A percentile compares a stretch with the other conserved stretches of the same genome.
Evolutionary conservation across 208 protist species (phyloP).

Genomic region (Porcisia deanei): DNA sequence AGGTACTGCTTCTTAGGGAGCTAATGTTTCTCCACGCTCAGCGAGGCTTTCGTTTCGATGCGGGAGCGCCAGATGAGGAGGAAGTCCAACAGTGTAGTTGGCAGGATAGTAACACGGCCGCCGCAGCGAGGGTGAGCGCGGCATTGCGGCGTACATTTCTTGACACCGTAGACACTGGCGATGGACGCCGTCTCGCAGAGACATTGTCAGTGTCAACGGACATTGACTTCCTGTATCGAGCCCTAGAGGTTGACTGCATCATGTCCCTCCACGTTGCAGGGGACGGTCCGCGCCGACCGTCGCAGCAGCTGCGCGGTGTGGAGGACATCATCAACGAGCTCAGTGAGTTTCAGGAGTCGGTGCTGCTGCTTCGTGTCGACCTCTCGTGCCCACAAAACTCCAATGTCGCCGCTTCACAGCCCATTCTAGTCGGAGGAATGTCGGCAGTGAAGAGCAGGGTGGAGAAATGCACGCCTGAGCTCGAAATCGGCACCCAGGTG

Average conservation of each 20-base stretch:
- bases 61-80: background rate
- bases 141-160: slow-evolving; percentile 21
- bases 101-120: background rate
- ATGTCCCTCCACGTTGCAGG: slow-evolving; percentile 31
- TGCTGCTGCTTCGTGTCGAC: slow-evolving; percentile 33
- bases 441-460: slow-evolving; percentile 32
- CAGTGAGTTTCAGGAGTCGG: slow-evolving; percentile 51
- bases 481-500: slow-evolving; percentile 43
- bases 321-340: slow-evolving; percentile 55
- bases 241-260: slow-evolving; percentile 31
- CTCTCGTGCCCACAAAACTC: slow-evolving; percentile 6
- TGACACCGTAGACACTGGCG: slow-evolving; percentile 29
- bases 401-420: background rate
- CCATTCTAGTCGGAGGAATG: slow-evolving; percentile 25
- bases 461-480: slow-evolving; percentile 9
- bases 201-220: slow-evolving; percentile 35
- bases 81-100: background rate
- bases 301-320: slow-evolving; percentile 24
- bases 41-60: background rate
- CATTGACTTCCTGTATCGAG: slow-evolving; percentile 22
- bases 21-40: slow-evolving; percentile 18
- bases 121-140: slow-evolving; percentile 14
- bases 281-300: slow-evolving; percentile 15
- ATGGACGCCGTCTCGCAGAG: slow-evolving; percentile 31
- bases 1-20: slow-evolving; percentile 29